Base-by-base conservation (phyloP, 2,329 filamentous ascomycete species). In the Aspergillus pseudoviridinutans region DNA sequence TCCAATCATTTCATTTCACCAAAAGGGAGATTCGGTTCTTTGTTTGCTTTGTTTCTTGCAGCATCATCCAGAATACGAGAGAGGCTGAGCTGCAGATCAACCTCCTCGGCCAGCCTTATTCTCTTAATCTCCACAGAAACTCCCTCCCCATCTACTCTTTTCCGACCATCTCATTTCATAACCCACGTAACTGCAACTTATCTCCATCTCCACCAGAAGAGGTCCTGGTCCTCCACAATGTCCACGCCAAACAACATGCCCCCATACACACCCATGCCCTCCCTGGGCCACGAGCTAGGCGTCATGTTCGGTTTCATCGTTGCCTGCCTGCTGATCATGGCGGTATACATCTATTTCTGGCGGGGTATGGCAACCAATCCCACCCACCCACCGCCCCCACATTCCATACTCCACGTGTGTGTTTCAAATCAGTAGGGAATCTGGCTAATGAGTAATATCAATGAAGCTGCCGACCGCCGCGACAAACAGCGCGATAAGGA, bases 291-390 rank as follows among this genome's bases (percentile, higher is more conserved):
- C 32, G 75, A 77, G 62, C 62, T 77, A 22, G 74, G 74, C 27
- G 68, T 76, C 29, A 70, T 76, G 61, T 74, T 76, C 58, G 75
- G 66, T 20, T 77, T 77, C 54, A 62, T 76, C 1, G 64, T 54
- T 24, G 67, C 69, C 4, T 72, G 65, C 51, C 50, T 72, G 38
- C 57, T 74, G 9, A 72, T 68, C 5, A 71, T 76, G 58, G 69
- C 49, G 0, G 55, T 69, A 3, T 77, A 77, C 51, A 65, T 68
- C 25, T 52, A 70, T 42, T 56, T 74, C 49, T 76, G 74, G 74
- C 64, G 68, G 32, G 60, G 72, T 75, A 58, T 50, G 64, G 64
- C 29, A 14, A 32, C 14, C 28, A 29, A 29, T 29, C 28, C 28
- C 28, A 29, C 28, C 28, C 28, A 29, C 28, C 28, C 24, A 5